Conservation (phyloP, 2,329 filamentous ascomycete genomes). For the Chaetomiaceae sp. region DNA sequence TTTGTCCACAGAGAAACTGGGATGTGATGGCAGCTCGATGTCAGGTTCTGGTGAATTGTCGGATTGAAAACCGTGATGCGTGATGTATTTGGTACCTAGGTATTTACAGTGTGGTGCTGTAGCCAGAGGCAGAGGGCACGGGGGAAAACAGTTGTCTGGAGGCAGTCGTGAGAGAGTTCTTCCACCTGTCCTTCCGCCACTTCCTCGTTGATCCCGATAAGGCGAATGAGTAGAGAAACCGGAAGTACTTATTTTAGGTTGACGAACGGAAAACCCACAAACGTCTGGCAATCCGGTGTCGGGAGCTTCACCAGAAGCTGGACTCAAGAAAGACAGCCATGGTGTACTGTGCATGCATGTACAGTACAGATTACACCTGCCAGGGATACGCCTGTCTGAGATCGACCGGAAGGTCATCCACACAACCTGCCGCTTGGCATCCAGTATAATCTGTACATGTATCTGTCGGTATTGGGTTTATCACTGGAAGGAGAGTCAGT, state of each 20-base stretch:
- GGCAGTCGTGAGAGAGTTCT: too few species aligned
- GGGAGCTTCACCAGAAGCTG: constrained; percentile 26
- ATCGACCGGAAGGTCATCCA: constrained; percentile 25
- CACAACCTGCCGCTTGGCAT: constrained; percentile 28
- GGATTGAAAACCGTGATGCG: too few species aligned
- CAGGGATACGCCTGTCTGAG: constrained; percentile 25
- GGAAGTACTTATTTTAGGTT: constrained; percentile 32
- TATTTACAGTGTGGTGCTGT: too few species aligned
- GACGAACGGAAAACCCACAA: constrained; percentile 32
- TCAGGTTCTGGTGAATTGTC: too few species aligned
- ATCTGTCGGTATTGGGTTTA: constrained; percentile 35
- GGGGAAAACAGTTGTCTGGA: too few species aligned
- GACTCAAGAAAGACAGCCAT: constrained; percentile 36
- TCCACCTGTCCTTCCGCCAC: constrained; percentile 37
- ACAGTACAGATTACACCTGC: too few species aligned
- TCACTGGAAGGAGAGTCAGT: constrained; percentile 30
- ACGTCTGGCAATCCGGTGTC: constrained; percentile 31
- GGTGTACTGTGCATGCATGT: too few species aligned
- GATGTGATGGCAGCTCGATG: too few species aligned
- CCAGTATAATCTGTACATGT: constrained; percentile 39
- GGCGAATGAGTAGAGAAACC: constrained; percentile 9
- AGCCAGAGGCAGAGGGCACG: too few species aligned
- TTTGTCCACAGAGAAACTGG: too few species aligned
- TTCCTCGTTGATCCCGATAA: constrained; percentile 31
- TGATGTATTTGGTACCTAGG: too few species aligned